These are phyloP conservation scores for Solanum piurae DNA, from an alignment of 257 asterid species.

Conservation along the genomic window DNA sequence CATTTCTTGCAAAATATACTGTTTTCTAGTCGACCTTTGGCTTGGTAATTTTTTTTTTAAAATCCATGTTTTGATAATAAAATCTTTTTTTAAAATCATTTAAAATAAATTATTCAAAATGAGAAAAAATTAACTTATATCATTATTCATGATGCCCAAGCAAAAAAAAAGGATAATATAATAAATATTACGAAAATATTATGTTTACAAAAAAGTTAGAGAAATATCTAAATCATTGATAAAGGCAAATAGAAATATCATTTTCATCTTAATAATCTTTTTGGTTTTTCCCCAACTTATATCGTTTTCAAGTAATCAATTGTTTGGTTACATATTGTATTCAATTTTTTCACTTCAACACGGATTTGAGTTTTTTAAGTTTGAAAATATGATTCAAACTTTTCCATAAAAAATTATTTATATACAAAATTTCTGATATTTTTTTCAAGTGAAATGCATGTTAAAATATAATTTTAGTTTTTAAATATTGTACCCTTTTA, in stretches of 20 bases:
- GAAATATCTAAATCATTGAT: neutral
- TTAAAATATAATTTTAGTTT: neutral
- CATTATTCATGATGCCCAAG: neutral
- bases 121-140: neutral
- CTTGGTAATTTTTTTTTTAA: too few relatives aligned
- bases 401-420: neutral
- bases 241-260: neutral
- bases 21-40: neutral
- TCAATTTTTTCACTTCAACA: neutral
- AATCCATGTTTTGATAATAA: neutral
- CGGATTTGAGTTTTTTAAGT: neutral
- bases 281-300: neutral
- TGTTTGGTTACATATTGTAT: neutral
- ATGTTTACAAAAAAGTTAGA: neutral
- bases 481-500: neutral
- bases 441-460: neutral
- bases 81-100: neutral
- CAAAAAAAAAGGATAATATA: neutral
- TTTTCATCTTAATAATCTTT: neutral
- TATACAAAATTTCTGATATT: neutral
- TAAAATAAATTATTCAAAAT: neutral
- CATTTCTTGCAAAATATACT: neutral
- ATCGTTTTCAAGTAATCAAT: neutral
- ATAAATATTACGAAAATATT: neutral
- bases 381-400: neutral